Conservation (phyloP, 768 basidiomycete genomes). For the Termitomyces sp. region DNA sequence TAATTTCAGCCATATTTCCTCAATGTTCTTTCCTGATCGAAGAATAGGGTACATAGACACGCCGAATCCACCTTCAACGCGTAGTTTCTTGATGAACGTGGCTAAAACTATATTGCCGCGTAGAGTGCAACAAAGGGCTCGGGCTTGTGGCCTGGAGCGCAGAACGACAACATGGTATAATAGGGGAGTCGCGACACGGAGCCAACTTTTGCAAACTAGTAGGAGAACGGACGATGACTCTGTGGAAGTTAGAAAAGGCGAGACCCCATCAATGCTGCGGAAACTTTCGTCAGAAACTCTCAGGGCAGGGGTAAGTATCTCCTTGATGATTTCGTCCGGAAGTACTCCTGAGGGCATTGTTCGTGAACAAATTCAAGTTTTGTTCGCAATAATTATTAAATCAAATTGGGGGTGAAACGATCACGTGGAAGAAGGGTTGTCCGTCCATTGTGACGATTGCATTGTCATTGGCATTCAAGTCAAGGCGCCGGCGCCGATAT, state of each 20-base stretch:
- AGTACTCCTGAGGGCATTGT: background rate
- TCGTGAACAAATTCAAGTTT: no score
- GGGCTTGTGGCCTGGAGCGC: conserved; percentile 17
- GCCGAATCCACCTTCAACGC: conserved; percentile 19
- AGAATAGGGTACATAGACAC: conserved; percentile 6
- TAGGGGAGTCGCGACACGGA: conserved; percentile 17
- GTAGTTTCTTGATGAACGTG: conserved; percentile 17
- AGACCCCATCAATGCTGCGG: background rate
- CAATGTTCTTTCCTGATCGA: background rate
- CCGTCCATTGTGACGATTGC: background rate
- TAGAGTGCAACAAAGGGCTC: conserved; percentile 13
- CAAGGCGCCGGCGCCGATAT: background rate
- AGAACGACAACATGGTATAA: conserved; percentile 19
- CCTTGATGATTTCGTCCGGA: conserved; percentile 7
- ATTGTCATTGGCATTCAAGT: background rate
- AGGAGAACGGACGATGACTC: conserved; percentile 5
- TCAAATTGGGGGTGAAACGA: background rate
- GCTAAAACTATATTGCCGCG: conserved; percentile 13
- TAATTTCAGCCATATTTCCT: background rate
- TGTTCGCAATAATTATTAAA: no score
- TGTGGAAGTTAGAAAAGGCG: background rate
- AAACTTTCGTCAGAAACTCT: conserved; percentile 4
- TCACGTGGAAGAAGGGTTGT: background rate
- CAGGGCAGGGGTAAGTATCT: conserved; percentile 6
- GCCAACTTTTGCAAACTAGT: conserved; percentile 19